Base-by-base conservation (phyloP, 441 rosid genomes). In the Cnidoscolus chayamansa region DNA sequence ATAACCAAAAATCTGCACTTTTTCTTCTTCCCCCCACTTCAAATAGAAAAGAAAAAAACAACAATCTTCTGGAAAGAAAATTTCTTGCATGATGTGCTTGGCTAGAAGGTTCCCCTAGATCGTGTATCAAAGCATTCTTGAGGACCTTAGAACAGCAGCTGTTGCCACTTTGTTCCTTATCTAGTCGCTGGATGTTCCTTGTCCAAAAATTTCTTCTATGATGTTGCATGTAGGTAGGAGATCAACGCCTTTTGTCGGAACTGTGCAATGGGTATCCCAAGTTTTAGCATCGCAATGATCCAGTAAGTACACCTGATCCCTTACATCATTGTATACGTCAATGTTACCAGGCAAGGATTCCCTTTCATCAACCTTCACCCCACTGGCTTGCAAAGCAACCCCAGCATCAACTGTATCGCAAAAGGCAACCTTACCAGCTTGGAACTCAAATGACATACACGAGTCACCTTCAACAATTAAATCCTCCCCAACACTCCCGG, bases 401-500 rank as follows among this genome's bases (percentile, higher is more conserved):
- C 69, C 68, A n/a, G 65, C 63, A 16, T 71, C 78, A n/a, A 74
- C 81, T 15, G 79, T 77, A 74, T 76, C 82, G 20, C 77, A 76
- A 53, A 80, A 69, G 47, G 72, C 75, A 56, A 53, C 32, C 61
- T 67, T 51, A 49, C 75, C 76, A 53, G 82, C 56, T 64, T 82
- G 83, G 62, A 79, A 80, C 77, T 87, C 93, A 54, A 82, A 85
- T 8, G 96, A 87, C 79, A 76, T 75, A 76, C 81, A 84, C 2
- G 94, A 87, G 54, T 85, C 88, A 74, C 86, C 90, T 68, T 76
- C 81, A 62, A 68, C 72, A 67, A 56, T 72, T 15, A 71, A 71
- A 56, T 70, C 74, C 48, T 77, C 82, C 48, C 54, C 71, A 32
- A 51, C 71, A 45, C 68, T 65, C 37, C 79, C 72, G 32, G 77